Evolutionary conservation across 2,329 filamentous ascomycete genomes (phyloP), one percentile per base, ranked within the genome.

Genomic region (Claviceps digitariae): DNA sequence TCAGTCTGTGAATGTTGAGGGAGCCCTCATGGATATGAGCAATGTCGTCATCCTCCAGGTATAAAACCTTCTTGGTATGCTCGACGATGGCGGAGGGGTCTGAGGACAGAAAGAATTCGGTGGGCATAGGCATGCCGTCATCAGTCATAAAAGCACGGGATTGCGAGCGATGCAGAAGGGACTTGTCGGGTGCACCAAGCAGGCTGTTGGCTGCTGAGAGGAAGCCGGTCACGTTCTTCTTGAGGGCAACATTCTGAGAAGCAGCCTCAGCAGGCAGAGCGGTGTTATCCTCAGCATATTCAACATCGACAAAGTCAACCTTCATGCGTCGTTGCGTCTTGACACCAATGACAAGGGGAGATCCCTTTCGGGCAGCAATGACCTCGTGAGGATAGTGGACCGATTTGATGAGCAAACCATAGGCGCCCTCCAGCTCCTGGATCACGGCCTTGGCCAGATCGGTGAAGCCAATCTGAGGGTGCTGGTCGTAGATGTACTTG

Each of bases 11-110:
- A 65, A 98, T 98, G 81, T 98, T 97, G 63, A 98, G 83, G 61
- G 93, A 94, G 56, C 93, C 93, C 74, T 98, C 93, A 76, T 97
- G 93, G 65, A 98, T 96, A 77, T 98, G 93, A 60, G 93, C 93
- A 77, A 98, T 97, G 68, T 98, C 93, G 69, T 98, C 93, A 69
- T 98, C 93, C 78, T 98, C 93, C 54, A 98, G 86, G 78, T 98
- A 98, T 72, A 98, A 84, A 59, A 98, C 93, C 82, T 97, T 98
- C 83, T 98, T 98, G 69, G 93, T 98, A 81, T 98, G 93, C 79
- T 98, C 93, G 62, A 98, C 87, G 65, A 98, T 96, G 65, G 93
- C 91, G 44, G 93, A 96, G 20, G 93, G 93, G 72, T 98, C 93
- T 55, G 93, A 98, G 55, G 93, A 98, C 61, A 98, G 82, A 83